Conservation (phyloP, 2,329 filamentous ascomycete genomes). For the Cordyceps tenuipes region DNA sequence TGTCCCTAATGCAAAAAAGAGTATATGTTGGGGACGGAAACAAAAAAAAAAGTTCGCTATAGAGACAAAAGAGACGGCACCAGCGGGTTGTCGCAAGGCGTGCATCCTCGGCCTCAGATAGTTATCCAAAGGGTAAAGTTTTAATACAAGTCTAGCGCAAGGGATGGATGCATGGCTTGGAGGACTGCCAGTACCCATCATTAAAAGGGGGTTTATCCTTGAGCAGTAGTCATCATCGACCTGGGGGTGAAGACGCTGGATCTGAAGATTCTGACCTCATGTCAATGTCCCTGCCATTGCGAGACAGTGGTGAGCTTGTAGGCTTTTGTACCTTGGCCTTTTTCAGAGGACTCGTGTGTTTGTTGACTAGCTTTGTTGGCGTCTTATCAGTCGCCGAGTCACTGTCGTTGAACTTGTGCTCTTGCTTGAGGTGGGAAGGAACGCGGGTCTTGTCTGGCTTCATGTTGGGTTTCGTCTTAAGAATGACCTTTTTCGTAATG, state of each 20-base stretch:
- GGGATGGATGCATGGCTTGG: background rate
- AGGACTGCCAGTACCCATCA: background rate
- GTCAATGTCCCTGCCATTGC: slow-evolving; percentile 41
- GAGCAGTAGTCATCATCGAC: background rate
- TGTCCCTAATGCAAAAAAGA: slow-evolving; percentile 10
- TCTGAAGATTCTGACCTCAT: slow-evolving; percentile 49
- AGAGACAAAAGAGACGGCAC: background rate
- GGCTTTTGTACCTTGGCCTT: slow-evolving; percentile 40
- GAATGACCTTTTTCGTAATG: slow-evolving; percentile 44
- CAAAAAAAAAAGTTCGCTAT: background rate
- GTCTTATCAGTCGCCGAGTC: slow-evolving; percentile 19
- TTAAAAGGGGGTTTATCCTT: background rate
- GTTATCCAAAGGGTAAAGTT: slow-evolving; percentile 8
- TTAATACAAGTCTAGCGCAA: background rate
- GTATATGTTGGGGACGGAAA: slow-evolving; percentile 4
- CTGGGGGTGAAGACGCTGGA: slow-evolving; percentile 45
- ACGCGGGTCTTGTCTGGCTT: slow-evolving; percentile 50
- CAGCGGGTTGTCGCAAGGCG: background rate
- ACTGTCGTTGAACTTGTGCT: slow-evolving; percentile 32
- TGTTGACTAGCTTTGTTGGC: slow-evolving; percentile 27
- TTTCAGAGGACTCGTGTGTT: slow-evolving; percentile 32
- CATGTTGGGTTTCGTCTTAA: slow-evolving; percentile 42
- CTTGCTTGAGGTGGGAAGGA: slow-evolving; percentile 41
- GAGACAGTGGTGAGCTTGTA: slow-evolving; percentile 39
- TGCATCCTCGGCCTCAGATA: background rate